Evolutionary conservation across 306 rosid genomes (phyloP).

Genomic region (Mucuna pruriens): DNA sequence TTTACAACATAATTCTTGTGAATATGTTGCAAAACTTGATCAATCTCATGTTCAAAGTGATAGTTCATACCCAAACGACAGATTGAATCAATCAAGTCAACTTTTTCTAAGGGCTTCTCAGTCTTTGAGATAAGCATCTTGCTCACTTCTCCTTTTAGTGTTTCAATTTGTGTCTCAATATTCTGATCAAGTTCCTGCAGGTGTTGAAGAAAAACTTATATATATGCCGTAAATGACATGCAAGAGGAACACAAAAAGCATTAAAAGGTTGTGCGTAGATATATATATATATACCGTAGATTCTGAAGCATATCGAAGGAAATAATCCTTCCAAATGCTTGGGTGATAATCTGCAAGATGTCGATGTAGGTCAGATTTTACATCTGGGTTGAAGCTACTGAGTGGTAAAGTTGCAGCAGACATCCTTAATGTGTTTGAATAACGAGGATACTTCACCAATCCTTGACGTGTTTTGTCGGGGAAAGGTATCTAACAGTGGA

Average conservation of each 20-base stretch:
- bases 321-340: background rate
- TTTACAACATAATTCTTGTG: background rate
- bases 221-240: too few relatives aligned
- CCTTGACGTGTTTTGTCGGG: too few relatives aligned
- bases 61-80: constrained; percentile 50
- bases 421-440: background rate
- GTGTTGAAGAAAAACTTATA: background rate
- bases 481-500: too few relatives aligned
- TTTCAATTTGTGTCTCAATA: background rate
- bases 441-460: too few relatives aligned
- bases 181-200: constrained; percentile 32
- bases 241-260: too few relatives aligned
- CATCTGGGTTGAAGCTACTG: background rate
- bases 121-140: constrained; percentile 15
- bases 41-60: constrained; percentile 52
- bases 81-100: constrained; percentile 48
- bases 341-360: constrained; percentile 18
- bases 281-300: background rate
- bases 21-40: constrained; percentile 27
- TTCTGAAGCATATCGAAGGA: constrained; percentile 26
- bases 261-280: background rate
- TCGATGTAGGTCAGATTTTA: background rate
- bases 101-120: background rate
- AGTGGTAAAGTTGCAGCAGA: background rate
- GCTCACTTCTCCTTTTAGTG: constrained; percentile 44